Conservation (phyloP, 257 asterid genomes). For the Solanum gandarillasii region DNA sequence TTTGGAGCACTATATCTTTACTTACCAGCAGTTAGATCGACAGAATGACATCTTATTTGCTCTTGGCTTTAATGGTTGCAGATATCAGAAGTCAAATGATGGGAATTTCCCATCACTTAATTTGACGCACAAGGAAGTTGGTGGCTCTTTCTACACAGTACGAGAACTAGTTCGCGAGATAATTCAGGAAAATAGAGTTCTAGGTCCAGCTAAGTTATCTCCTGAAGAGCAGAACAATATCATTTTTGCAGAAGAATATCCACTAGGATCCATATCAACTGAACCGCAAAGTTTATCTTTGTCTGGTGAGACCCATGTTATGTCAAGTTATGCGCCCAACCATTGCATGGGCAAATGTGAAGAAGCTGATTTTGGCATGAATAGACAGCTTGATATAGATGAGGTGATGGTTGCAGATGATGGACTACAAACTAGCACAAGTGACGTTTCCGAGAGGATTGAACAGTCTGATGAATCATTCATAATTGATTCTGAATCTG, state of each 20-base stretch:
- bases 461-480: constrained; percentile 11
- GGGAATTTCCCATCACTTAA: constrained; percentile 79
- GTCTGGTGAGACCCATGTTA: constrained; percentile 15
- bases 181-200: constrained; percentile 79
- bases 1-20: neutral
- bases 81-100: constrained; percentile 54
- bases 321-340: constrained; percentile 3
- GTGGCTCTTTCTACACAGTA: constrained; percentile 86
- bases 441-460: neutral
- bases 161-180: constrained; percentile 83
- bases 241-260: constrained; percentile 37
- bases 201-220: constrained; percentile 60
- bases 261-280: constrained; percentile 55
- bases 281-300: constrained; percentile 34
- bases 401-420: neutral
- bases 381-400: constrained; percentile 6
- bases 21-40: neutral
- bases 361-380: constrained; percentile 15
- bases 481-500: constrained; percentile 6
- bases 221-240: constrained; percentile 29
- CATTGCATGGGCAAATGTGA: constrained; percentile 13
- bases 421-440: neutral
- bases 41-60: neutral
- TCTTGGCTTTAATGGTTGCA: constrained; percentile 16
- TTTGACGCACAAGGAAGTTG: constrained; percentile 90